phyloP scores from a whole-genome alignment of 306 rosid genomes.

The Alnus glutinosa region DNA sequence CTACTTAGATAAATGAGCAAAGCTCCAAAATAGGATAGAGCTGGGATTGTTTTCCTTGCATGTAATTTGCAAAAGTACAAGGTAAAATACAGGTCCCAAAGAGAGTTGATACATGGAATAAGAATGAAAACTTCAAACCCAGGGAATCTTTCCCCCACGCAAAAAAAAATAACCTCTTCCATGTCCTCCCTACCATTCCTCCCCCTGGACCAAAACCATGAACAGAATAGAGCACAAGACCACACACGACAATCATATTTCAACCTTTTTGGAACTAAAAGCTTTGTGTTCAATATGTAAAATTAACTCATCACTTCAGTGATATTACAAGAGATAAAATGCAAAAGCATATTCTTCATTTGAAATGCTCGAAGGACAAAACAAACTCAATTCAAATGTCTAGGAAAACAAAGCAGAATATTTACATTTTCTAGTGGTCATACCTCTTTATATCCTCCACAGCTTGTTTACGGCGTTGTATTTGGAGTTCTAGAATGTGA shows the following conservation, averaged over 20 bases:
- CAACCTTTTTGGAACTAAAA: background rate
- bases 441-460: conserved; percentile 94
- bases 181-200: too few species aligned
- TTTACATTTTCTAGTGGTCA: background rate
- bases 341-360: background rate
- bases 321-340: background rate
- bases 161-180: background rate
- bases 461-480: conserved; percentile 84
- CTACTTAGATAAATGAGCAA: background rate
- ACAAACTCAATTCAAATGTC: background rate
- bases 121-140: too few species aligned
- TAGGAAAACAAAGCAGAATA: background rate
- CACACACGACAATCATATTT: background rate
- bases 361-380: background rate
- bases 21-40: background rate
- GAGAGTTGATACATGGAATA: background rate
- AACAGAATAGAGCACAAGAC: background rate
- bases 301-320: background rate
- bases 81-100: background rate
- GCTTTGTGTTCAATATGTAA: background rate
- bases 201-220: background rate
- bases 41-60: background rate
- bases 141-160: too few species aligned
- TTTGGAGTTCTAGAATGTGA: conserved; percentile 88
- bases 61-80: background rate